A percentile compares a stretch with the other conserved stretches of the same genome.
phyloP scores from a whole-genome alignment of 2,329 filamentous ascomycete genomes.

The Xylariaceae sp. region DNA sequence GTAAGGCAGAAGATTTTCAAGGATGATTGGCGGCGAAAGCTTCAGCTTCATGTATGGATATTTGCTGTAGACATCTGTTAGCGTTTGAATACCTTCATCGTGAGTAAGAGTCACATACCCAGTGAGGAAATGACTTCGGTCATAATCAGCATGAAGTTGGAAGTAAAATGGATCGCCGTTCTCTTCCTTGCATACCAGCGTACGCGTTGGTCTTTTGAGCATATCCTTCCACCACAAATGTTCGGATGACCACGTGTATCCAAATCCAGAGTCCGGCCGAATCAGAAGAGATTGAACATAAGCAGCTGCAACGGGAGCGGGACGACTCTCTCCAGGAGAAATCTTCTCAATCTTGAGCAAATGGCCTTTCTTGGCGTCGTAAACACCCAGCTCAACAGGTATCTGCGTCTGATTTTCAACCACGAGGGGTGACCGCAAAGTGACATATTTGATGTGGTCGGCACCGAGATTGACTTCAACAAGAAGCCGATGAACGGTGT shows the following conservation, averaged over 20 bases:
- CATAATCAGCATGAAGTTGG: conserved; percentile 82
- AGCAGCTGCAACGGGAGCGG: conserved; percentile 85
- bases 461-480: conserved; percentile 87
- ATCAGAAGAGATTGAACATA: conserved; percentile 85
- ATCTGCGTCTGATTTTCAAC: conserved; percentile 97
- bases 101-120: conserved; percentile 45
- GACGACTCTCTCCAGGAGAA: conserved; percentile 80
- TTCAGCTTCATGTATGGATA: conserved; percentile 96
- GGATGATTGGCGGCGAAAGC: conserved; percentile 83
- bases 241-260: conserved; percentile 91
- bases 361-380: conserved; percentile 79
- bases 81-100: conserved; percentile 1
- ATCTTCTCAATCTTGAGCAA: conserved; percentile 98
- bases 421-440: conserved; percentile 81
- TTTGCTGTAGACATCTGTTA: conserved; percentile 45
- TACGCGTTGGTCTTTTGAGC: conserved; percentile 75
- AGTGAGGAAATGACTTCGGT: conserved; percentile 76
- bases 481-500: conserved; percentile 79
- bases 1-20: conserved; percentile 91
- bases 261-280: conserved; percentile 90
- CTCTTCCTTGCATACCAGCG: conserved; percentile 83
- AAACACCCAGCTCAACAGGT: conserved; percentile 87
- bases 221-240: conserved; percentile 90
- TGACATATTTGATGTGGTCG: conserved; percentile 98
- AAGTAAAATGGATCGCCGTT: conserved; percentile 92